phyloP scores from a whole-genome alignment of 2,329 filamentous ascomycete genomes.

The Verticillium zaregamsianum region DNA sequence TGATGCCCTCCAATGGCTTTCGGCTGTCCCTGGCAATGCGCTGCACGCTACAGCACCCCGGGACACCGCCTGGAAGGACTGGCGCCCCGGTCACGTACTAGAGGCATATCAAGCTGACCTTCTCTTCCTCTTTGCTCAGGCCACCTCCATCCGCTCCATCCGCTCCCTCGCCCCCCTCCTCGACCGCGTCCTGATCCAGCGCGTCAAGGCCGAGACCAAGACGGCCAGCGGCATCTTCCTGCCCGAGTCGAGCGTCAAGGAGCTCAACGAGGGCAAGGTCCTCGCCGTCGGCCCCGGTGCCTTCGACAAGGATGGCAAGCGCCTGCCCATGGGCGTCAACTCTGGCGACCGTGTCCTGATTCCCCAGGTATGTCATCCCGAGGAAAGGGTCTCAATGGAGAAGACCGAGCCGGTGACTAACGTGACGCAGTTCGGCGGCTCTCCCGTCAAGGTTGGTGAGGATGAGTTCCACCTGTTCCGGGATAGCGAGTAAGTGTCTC shows the following conservation, averaged over 20 bases:
- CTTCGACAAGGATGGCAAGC: constrained; percentile 83
- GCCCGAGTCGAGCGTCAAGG: constrained; percentile 93
- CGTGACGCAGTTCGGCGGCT: constrained; percentile 75
- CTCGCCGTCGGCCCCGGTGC: constrained; percentile 89
- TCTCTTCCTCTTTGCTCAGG: constrained; percentile 29
- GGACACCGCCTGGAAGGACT: no score
- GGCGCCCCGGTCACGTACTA: neutral
- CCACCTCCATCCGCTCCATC: constrained; percentile 85
- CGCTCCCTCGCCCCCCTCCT: constrained; percentile 91
- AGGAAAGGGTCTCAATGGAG: neutral
- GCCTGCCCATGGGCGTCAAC: constrained; percentile 76
- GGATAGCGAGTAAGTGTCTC: constrained; percentile 86
- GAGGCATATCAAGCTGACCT: neutral
- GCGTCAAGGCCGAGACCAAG: constrained; percentile 94
- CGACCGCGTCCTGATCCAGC: constrained; percentile 97
- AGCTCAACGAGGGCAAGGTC: constrained; percentile 96
- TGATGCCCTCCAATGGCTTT: neutral
- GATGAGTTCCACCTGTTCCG: constrained; percentile 96
- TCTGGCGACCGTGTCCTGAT: constrained; percentile 92
- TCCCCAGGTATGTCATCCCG: constrained; percentile 65
- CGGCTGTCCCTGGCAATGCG: neutral
- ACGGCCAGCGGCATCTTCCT: constrained; percentile 97
- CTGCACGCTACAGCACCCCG: neutral
- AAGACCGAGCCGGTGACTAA: constrained; percentile 1
- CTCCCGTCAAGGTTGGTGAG: constrained; percentile 93